Evolutionary conservation across 2,329 filamentous ascomycete species (phyloP), one percentile per base, ranked within the genome.

Genomic region (Aspergillus ruber): DNA sequence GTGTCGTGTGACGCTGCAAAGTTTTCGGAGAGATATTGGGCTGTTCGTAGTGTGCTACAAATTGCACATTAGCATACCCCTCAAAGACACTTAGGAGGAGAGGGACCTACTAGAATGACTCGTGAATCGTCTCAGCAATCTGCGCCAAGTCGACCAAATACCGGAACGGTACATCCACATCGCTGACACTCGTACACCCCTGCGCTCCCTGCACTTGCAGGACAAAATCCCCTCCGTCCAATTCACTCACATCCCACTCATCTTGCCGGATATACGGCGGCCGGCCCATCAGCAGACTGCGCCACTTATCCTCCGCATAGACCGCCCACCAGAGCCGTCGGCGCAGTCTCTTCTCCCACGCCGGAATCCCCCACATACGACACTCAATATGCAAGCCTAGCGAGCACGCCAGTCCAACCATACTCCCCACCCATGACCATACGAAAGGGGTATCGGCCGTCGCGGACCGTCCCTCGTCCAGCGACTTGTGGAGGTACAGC

Each of bases 271-370:
- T 65, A 42, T 64, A 67, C 1, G 67, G 60, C 2, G 68, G 68
- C 2, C 65, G 58, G 0, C 68, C 68, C 48, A 61, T 53, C 6
- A 69, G 56, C n/a, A 71, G 46, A 8, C 61, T 61, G 3, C 60
- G 56, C 62, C 67, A 71, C 50, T 68, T 71, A 33, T 72, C 68
- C 46, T 71, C 64, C 13, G 62, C 52, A 42, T 69, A 71, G 4
- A 70, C 52, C 5, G 65, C 65, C 69, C 69, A 71, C 67, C 68
- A 71, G 6, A 72, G 52, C 5, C 69, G 56, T 17, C 65, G 53
- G 2, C 68, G 62, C 6, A 70, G 56, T 8, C 66, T 58, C 45
- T 69, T 69, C 45, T 71, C 68, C 59, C 64, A 66, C 2, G 57
- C 52, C 1, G 68, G 67, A 38, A 71, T 63, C 3, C 65, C 66